phyloP scores from a whole-genome alignment of 2,329 filamentous ascomycete genomes.

The Diaporthe sp. region DNA sequence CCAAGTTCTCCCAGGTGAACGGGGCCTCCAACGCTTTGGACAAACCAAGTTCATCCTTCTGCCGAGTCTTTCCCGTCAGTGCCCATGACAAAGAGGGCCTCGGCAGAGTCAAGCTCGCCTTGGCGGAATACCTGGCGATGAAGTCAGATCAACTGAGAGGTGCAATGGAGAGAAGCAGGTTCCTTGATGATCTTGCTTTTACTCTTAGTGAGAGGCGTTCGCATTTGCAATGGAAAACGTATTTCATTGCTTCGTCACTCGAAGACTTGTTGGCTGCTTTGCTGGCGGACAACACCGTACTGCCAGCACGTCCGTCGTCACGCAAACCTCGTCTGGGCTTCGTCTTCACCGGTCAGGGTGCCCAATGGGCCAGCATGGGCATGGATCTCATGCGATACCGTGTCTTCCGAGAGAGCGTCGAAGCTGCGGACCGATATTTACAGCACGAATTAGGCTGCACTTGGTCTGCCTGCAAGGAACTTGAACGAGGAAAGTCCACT shows the following conservation, averaged over 20 bases:
- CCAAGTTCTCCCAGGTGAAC: background rate
- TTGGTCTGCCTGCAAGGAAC: conserved; percentile 13
- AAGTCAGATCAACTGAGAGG: background rate
- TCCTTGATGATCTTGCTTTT: background rate
- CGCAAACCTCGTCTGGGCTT: background rate
- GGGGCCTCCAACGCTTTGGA: background rate
- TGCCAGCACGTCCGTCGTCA: background rate
- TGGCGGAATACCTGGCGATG: background rate
- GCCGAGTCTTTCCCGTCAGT: background rate
- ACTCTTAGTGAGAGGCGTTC: background rate
- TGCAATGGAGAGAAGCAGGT: background rate
- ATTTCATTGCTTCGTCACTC: background rate
- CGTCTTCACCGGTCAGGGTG: conserved; percentile 36
- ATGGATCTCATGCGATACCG: conserved; percentile 31
- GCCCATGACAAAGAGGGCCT: background rate
- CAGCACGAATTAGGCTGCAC: conserved; percentile 5
- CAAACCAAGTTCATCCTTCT: background rate
- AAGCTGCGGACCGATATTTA: background rate
- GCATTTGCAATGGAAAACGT: background rate
- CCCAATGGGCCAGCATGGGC: conserved; percentile 38
- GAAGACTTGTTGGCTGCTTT: background rate
- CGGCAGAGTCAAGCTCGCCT: background rate
- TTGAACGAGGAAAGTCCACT: conserved; percentile 6
- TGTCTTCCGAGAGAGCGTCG: conserved; percentile 16
- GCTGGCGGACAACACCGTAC: background rate